Percentiles rank a stretch among this genome's conserved stretches.
phyloP scores from a whole-genome alignment of 2,329 filamentous ascomycete species.

The Pseudogymnoascus sp. region DNA sequence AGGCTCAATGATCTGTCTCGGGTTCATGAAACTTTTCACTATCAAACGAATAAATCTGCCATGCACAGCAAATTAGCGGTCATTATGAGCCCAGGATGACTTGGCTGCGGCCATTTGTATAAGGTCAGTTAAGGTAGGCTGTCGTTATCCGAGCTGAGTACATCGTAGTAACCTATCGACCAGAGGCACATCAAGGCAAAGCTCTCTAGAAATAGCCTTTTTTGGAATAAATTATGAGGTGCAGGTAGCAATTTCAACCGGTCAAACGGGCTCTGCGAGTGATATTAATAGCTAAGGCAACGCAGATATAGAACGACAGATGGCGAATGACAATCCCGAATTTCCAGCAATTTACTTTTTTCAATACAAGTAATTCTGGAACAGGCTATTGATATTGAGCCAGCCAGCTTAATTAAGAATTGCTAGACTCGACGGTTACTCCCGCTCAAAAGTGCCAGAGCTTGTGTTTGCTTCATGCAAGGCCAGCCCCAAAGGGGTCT shows the following conservation, averaged over 20 bases:
- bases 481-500: not conserved
- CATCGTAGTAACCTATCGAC: not conserved
- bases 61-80: not conserved
- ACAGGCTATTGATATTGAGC: not conserved
- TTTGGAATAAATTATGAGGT: not conserved
- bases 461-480: constrained; percentile 2
- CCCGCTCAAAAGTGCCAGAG: not conserved
- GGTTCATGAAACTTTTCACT: not conserved
- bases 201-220: not conserved
- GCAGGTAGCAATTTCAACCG: not conserved
- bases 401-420: not conserved
- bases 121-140: not conserved
- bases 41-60: not conserved
- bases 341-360: not conserved
- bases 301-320: not conserved
- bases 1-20: not conserved
- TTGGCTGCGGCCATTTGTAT: not conserved
- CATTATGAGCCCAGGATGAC: not conserved
- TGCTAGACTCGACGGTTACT: not conserved
- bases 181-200: not conserved
- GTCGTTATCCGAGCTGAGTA: not conserved
- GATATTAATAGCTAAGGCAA: not conserved
- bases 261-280: not conserved
- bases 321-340: not conserved
- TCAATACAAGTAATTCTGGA: not conserved